A percentile compares a stretch with the other conserved stretches of the same genome.
Evolutionary conservation across 208 protist genomes (phyloP).

Genomic region (Leptomonas pyrrhocoris): DNA sequence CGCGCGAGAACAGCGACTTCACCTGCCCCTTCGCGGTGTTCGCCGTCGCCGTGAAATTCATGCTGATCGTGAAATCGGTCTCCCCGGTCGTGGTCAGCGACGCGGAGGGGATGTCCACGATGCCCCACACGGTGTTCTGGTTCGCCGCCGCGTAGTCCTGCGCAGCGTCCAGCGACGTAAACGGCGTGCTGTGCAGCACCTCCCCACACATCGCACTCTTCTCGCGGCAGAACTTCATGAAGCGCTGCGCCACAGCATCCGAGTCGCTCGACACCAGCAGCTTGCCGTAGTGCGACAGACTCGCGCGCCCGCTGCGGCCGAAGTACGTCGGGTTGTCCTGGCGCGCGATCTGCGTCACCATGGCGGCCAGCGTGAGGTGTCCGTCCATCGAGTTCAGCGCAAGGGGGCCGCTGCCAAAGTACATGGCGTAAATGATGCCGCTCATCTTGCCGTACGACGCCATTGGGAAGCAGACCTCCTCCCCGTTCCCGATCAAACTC

Average conservation of each 20-base stretch:
- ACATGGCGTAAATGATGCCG: slow-evolving; percentile 40
- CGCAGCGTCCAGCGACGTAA: slow-evolving; percentile 49
- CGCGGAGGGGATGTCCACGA: slow-evolving; percentile 54
- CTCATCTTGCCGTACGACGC: slow-evolving; percentile 14
- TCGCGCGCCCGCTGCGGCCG: slow-evolving; percentile 40
- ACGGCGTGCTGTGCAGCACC: slow-evolving; percentile 49
- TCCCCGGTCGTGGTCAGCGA: slow-evolving; percentile 17
- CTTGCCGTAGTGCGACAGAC: slow-evolving; percentile 70
- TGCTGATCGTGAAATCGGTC: slow-evolving; percentile 77
- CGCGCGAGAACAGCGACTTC: slow-evolving; percentile 47
- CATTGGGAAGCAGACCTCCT: slow-evolving; percentile 32
- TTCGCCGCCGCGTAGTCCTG: slow-evolving; percentile 54
- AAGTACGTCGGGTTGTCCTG: slow-evolving; percentile 54
- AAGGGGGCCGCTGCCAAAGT: slow-evolving; percentile 41
- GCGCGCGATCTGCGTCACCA: slow-evolving; percentile 40
- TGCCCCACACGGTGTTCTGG: slow-evolving; percentile 70
- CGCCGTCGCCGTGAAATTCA: slow-evolving; percentile 88
- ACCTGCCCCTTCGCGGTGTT: slow-evolving; percentile 46
- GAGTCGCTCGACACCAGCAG: slow-evolving; percentile 64
- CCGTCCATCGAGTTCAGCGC: slow-evolving; percentile 52
- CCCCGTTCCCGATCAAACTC: slow-evolving; percentile 37
- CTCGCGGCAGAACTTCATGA: slow-evolving; percentile 53
- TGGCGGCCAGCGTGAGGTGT: slow-evolving; percentile 59
- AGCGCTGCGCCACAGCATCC: slow-evolving; percentile 33
- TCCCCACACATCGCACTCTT: slow-evolving; percentile 53